phyloP scores from a whole-genome alignment of 2,329 filamentous ascomycete species.

The Chaetomiaceae sp. region DNA sequence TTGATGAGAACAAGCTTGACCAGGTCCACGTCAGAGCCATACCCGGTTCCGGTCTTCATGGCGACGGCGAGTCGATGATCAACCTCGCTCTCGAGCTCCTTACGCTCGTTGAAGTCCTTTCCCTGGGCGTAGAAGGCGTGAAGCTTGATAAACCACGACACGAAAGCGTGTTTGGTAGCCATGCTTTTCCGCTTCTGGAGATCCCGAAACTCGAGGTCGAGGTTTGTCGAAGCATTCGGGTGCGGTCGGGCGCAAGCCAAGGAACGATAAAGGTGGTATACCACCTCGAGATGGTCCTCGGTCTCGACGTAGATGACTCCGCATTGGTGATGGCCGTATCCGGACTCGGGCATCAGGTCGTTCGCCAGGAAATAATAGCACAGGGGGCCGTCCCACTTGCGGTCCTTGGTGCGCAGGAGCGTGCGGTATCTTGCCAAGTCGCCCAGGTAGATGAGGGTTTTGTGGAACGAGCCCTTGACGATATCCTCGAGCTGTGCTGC shows the following conservation, averaged over 20 bases:
- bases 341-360: slow-evolving; percentile 71
- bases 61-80: slow-evolving; percentile 70
- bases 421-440: slow-evolving; percentile 84
- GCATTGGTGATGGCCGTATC: slow-evolving; percentile 83
- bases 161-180: slow-evolving; percentile 37
- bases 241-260: slow-evolving; percentile 70
- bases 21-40: slow-evolving; percentile 55
- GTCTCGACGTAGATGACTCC: slow-evolving; percentile 78
- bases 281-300: slow-evolving; percentile 73
- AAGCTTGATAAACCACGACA: slow-evolving; percentile 76
- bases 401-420: slow-evolving; percentile 66
- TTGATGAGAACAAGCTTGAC: slow-evolving; percentile 82
- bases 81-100: slow-evolving; percentile 81
- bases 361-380: slow-evolving; percentile 81
- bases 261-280: slow-evolving; percentile 86
- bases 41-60: slow-evolving; percentile 55
- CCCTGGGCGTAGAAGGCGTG: slow-evolving; percentile 82
- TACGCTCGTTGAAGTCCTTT: slow-evolving; percentile 65
- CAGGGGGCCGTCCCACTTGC: slow-evolving; percentile 73
- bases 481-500: slow-evolving; percentile 48
- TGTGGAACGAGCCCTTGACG: slow-evolving; percentile 71
- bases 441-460: slow-evolving; percentile 78
- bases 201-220: slow-evolving; percentile 70
- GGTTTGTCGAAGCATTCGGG: slow-evolving; percentile 67
- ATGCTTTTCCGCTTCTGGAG: slow-evolving; percentile 38